Base-by-base conservation (phyloP, 371 early-diverging fungal genomes). In the Mucor racemosus region DNA sequence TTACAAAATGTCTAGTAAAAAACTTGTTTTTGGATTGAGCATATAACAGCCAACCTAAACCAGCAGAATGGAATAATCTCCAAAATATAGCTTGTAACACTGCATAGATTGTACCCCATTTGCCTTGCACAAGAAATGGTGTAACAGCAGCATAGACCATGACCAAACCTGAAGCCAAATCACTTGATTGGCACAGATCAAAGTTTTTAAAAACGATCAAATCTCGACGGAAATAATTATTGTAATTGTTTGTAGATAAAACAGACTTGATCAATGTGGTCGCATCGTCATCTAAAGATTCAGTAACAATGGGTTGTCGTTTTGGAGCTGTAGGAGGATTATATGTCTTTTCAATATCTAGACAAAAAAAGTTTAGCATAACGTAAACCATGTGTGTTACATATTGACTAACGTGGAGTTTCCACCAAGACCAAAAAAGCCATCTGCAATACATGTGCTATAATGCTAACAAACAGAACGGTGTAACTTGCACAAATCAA, bases 1-100 rank as follows among this genome's bases (percentile, higher is more conserved):
- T 91, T 71, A 97, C 90, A 68, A 91, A 95, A 76, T 94, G 92
- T 50, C 91, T 86, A 7, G 91, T 94, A 74, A 93, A 94, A 40
- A 88, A 84, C 71, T 92, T 91, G 68, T 77, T 74, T n/a, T 74
- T 79, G 60, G 91, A 90, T 73, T 97, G 96, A 40, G 80, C 75
- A 39, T 81, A 78, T 56, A 97, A 78, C 14, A 97, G 75, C 7
- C 68, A 46, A 1, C 96, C 96, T 14, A 95, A 78, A 0, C 84
- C 89, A 68, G 83, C 86, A 6, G 93, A 91, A 70, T 93, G 90
- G 65, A 94, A 78, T 21, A 92, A 60, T 6, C 93, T 81, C 97
- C 97, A 97, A 38, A 91, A 62, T 1, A 94, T 53, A 4, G 93
- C 89, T 69, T 97, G 95, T 5, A 72, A 34, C 13, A 84, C 78